Evolutionary conservation across 2,329 filamentous ascomycete species (phyloP).

Genomic region (Sporothrix euskadiensis): DNA sequence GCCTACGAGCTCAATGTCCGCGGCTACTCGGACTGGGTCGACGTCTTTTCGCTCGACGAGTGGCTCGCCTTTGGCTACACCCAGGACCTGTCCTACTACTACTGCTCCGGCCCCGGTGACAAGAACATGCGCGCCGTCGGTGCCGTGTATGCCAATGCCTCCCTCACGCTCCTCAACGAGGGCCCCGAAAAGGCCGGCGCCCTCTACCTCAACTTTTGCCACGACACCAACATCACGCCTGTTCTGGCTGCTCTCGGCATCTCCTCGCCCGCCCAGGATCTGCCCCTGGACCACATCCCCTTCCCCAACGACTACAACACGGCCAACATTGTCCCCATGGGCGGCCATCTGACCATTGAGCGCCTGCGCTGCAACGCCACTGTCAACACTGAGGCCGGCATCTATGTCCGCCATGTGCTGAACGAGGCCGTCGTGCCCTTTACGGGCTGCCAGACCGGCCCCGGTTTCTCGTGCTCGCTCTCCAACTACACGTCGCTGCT

Average conservation of each 20-base stretch:
- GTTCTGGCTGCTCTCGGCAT: constrained; percentile 30
- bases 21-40: constrained; percentile 60
- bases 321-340: constrained; percentile 57
- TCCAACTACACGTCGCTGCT: constrained; percentile 49
- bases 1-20: constrained; percentile 32
- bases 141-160: constrained; percentile 30
- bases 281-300: constrained; percentile 51
- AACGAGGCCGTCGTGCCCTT: constrained; percentile 66
- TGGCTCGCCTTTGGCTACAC: constrained; percentile 65
- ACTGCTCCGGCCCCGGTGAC: constrained; percentile 59
- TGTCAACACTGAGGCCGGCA: constrained; percentile 28
- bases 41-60: constrained; percentile 62
- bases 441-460: constrained; percentile 54
- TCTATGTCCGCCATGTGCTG: constrained; percentile 58
- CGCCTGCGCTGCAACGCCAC: constrained; percentile 53
- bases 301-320: constrained; percentile 30
- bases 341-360: constrained; percentile 66
- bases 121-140: constrained; percentile 31
- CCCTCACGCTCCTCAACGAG: constrained; percentile 27
- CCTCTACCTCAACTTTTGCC: constrained; percentile 29
- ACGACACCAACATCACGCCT: constrained; percentile 32
- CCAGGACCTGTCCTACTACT: constrained; percentile 68
- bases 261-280: constrained; percentile 30
- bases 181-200: constrained; percentile 23
- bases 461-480: constrained; percentile 54